Conservation (phyloP, 208 protist species). For the Naegleria lovaniensis region DNA sequence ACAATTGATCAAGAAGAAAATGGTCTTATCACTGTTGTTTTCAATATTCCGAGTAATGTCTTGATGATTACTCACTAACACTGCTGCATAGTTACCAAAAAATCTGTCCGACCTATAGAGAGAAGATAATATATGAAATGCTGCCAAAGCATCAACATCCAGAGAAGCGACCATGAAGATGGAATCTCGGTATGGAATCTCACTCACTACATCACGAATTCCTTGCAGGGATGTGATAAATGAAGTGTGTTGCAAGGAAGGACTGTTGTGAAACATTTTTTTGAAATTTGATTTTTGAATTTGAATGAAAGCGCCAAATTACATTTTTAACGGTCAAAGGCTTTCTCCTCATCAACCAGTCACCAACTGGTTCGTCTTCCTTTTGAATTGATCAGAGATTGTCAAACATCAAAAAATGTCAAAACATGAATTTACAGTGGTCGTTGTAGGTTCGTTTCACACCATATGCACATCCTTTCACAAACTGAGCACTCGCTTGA, state of each 20-base stretch:
- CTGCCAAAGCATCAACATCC: neutral
- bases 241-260: neutral
- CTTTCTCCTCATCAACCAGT: too few relatives aligned
- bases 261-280: neutral
- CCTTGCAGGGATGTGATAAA: neutral
- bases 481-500: neutral
- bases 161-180: neutral
- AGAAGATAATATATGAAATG: neutral
- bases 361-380: too few relatives aligned
- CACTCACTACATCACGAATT: neutral
- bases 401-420: neutral
- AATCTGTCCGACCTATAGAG: neutral
- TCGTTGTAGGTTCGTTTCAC: neutral
- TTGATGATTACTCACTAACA: neutral
- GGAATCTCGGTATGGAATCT: neutral
- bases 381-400: too few relatives aligned
- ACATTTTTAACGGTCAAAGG: too few relatives aligned
- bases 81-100: neutral
- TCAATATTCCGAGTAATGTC: neutral
- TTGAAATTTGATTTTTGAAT: neutral
- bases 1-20: constrained; percentile 1
- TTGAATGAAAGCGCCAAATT: neutral
- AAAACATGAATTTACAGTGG: neutral
- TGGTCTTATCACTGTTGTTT: neutral
- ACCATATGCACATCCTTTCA: neutral